These are phyloP conservation scores for Ammopiptanthus mongolicus DNA, from an alignment of 306 rosid genomes.

Conservation along the genomic window DNA sequence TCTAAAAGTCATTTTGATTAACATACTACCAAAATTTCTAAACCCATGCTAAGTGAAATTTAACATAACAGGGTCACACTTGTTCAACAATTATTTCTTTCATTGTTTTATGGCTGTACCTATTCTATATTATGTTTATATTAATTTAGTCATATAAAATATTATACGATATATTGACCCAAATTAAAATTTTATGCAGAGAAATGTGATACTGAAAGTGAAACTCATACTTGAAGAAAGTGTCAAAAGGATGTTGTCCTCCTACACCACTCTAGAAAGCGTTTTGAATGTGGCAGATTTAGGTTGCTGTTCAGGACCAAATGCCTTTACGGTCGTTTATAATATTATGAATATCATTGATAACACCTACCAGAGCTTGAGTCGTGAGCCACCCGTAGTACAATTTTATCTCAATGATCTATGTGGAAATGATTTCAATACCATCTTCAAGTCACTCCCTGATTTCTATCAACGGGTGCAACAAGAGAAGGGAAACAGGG, in stretches of 20 bases:
- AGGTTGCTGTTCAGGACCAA: slow-evolving; percentile 36
- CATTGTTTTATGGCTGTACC: too few relatives aligned
- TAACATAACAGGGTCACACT: too few relatives aligned
- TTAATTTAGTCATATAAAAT: too few relatives aligned
- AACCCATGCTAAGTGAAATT: too few relatives aligned
- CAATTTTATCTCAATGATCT: slow-evolving; percentile 25
- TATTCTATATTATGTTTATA: too few relatives aligned
- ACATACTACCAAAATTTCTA: too few relatives aligned
- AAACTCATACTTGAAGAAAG: slow-evolving; percentile 19
- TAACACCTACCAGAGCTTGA: neutral
- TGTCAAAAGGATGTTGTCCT: neutral
- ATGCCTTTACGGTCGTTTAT: neutral
- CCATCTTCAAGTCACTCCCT: slow-evolving; percentile 33
- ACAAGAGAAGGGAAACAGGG: neutral
- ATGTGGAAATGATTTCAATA: slow-evolving; percentile 24
- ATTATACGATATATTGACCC: too few relatives aligned
- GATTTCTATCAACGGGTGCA: slow-evolving; percentile 6
- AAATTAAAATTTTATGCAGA: neutral
- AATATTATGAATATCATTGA: neutral
- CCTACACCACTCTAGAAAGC: neutral
- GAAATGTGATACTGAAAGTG: neutral
- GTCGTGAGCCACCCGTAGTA: neutral
- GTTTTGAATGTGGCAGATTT: slow-evolving; percentile 29
- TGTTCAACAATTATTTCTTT: too few relatives aligned
- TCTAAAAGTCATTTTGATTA: too few relatives aligned